phyloP scores from a whole-genome alignment of 768 basidiomycete species.

The Leccinum disarticulatum region DNA sequence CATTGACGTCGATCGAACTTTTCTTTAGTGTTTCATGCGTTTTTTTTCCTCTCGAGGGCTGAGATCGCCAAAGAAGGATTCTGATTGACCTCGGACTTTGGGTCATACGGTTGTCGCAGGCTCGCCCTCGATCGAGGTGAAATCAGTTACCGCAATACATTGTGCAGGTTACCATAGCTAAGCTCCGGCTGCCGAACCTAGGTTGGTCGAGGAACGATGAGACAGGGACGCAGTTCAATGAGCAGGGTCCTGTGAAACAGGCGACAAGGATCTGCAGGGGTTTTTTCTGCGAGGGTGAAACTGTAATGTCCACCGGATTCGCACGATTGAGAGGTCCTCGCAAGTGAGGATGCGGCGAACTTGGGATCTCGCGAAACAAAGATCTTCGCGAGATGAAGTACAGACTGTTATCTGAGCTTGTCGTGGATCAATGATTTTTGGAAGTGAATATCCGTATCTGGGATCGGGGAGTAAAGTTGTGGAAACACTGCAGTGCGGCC shows the following conservation, averaged over 20 bases:
- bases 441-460: constrained; percentile 15
- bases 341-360: constrained; percentile 13
- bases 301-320: constrained; percentile 13
- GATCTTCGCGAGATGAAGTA: constrained; percentile 23
- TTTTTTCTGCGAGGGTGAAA: constrained; percentile 11
- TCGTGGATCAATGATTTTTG: constrained; percentile 12
- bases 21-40: neutral
- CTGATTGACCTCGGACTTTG: constrained; percentile 3
- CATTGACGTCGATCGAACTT: constrained; percentile 4
- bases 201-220: constrained; percentile 11
- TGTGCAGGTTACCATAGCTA: constrained; percentile 3
- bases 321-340: constrained; percentile 17
- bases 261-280: constrained; percentile 23
- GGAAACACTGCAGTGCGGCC: neutral
- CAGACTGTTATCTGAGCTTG: neutral
- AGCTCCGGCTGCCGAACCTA: neutral
- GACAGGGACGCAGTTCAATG: constrained; percentile 16
- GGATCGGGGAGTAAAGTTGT: constrained; percentile 9
- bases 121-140: constrained; percentile 9
- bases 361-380: constrained; percentile 1
- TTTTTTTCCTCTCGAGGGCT: constrained; percentile 9
- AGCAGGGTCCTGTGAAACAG: constrained; percentile 19
- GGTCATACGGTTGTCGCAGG: neutral
- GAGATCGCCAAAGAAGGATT: constrained; percentile 2
- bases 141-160: constrained; percentile 5